Conservation (phyloP, 495 filamentous ascomycete genomes). For the Amphirosellinia nigrospora region DNA sequence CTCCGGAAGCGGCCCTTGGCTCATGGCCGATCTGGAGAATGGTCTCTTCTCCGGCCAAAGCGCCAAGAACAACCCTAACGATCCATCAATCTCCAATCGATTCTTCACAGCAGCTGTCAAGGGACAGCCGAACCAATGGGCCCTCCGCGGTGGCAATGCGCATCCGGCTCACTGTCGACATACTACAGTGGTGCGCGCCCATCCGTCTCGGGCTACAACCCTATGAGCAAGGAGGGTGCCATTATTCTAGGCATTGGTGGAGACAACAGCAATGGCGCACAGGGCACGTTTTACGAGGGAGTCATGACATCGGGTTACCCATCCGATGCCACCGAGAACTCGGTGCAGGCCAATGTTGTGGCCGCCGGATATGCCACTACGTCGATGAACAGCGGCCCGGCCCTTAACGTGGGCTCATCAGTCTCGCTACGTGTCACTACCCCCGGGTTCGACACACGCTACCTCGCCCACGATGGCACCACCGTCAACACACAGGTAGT, state of each 20-base stretch:
- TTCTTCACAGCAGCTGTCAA: constrained; percentile 62
- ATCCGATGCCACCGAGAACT: constrained; percentile 58
- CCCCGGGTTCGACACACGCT: constrained; percentile 55
- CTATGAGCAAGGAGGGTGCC: constrained; percentile 66
- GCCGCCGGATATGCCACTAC: constrained; percentile 58
- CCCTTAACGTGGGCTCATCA: constrained; percentile 53
- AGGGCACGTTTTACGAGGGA: constrained; percentile 68
- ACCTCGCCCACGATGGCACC: constrained; percentile 52
- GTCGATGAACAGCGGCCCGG: constrained; percentile 51
- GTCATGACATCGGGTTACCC: constrained; percentile 66
- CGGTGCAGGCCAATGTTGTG: constrained; percentile 64
- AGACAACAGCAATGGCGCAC: constrained; percentile 54
- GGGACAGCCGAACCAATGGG: constrained; percentile 57
- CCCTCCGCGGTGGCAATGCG: constrained; percentile 59
- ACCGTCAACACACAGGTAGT: constrained; percentile 59
- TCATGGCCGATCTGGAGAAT: constrained; percentile 69
- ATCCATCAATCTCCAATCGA: constrained; percentile 55
- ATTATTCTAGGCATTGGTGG: constrained; percentile 64
- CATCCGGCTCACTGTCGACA: constrained; percentile 59
- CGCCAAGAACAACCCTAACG: constrained; percentile 45
- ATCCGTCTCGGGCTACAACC: constrained; percentile 55
- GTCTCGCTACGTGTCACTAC: constrained; percentile 60
- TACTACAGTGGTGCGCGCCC: constrained; percentile 61
- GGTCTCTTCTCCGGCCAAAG: constrained; percentile 59
- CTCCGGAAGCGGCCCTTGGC: constrained; percentile 61